Conservation (phyloP, 192 early-diverging fungal genomes). For the Mortierella alpina region DNA sequence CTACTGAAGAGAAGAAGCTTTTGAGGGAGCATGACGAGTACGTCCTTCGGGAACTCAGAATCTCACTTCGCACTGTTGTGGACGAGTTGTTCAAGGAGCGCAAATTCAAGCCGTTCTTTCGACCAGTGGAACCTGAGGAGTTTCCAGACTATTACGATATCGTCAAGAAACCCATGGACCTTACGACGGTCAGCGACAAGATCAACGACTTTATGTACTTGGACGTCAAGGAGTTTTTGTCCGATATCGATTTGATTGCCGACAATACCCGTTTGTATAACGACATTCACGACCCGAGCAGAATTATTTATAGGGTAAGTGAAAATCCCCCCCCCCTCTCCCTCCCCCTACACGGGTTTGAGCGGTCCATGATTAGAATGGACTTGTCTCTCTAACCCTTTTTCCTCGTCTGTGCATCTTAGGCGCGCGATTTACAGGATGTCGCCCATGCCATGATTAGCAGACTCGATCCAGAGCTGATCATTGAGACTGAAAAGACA, state of each 20-base stretch:
- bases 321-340: too few relatives aligned
- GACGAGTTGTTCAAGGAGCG: conserved; percentile 64
- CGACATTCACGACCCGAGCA: conserved; percentile 37
- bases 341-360: not conserved
- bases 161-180: conserved; percentile 63
- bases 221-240: conserved; percentile 46
- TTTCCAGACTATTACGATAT: conserved; percentile 59
- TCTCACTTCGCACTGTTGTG: conserved; percentile 63
- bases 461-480: conserved; percentile 39
- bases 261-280: conserved; percentile 37
- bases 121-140: conserved; percentile 59
- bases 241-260: conserved; percentile 41
- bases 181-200: conserved; percentile 58
- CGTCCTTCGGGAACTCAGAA: conserved; percentile 65
- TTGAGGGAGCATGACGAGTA: conserved; percentile 64
- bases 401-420: not conserved
- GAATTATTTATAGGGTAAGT: conserved; percentile 31
- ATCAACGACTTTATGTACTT: conserved; percentile 50
- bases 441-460: conserved; percentile 35
- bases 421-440: conserved; percentile 48
- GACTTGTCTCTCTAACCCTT: not conserved
- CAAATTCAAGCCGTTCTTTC: conserved; percentile 56
- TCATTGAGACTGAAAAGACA: conserved; percentile 43
- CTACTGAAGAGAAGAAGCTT: conserved; percentile 56
- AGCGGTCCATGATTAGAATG: not conserved